Evolutionary conservation across 805 yeast species (phyloP).

Genomic region (Ogataea degrootiae): DNA sequence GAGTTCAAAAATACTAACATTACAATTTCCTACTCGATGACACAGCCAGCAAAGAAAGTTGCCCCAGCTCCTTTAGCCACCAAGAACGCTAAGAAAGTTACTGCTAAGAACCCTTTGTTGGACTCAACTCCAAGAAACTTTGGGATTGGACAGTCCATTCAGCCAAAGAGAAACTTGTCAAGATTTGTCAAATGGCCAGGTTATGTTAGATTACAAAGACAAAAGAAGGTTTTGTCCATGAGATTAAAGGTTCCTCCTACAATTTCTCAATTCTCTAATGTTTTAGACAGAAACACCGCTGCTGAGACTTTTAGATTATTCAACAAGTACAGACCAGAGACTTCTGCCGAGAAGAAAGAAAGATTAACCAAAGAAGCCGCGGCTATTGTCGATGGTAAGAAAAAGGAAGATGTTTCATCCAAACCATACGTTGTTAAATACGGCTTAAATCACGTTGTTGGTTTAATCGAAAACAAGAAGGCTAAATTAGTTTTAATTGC

Average conservation of each 20-base stretch:
- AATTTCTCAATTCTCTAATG: slow-evolving; percentile 91
- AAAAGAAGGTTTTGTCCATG: slow-evolving; percentile 89
- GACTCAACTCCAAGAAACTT: slow-evolving; percentile 88
- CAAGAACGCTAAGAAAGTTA: slow-evolving; percentile 50
- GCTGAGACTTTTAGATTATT: slow-evolving; percentile 93
- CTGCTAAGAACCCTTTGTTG: slow-evolving; percentile 73
- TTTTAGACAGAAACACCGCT: slow-evolving; percentile 98
- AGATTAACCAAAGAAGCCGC: slow-evolving; percentile 99
- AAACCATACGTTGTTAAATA: slow-evolving; percentile 96
- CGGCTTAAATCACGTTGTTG: slow-evolving; percentile 99
- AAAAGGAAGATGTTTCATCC: slow-evolving; percentile 92
- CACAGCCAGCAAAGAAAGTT: slow-evolving; percentile 62
- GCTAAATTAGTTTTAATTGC: slow-evolving; percentile 96
- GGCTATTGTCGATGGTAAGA: slow-evolving; percentile 97
- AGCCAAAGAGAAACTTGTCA: slow-evolving; percentile 92
- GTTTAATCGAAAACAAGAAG: slow-evolving; percentile 96
- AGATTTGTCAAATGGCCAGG: slow-evolving; percentile 99
- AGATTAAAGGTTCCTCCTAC: slow-evolving; percentile 99
- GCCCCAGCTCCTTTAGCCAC: slow-evolving; percentile 98
- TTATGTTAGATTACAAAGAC: slow-evolving; percentile 97
- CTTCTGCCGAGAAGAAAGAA: slow-evolving; percentile 96
- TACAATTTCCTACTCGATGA: slow-evolving; percentile 29
- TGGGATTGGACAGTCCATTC: slow-evolving; percentile 95
- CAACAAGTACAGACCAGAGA: slow-evolving; percentile 99
- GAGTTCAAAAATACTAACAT: slow-evolving; percentile 22